These are phyloP conservation scores for Omphalotus guepiniiformis DNA, from an alignment of 768 basidiomycete species.

Conservation along the genomic window DNA sequence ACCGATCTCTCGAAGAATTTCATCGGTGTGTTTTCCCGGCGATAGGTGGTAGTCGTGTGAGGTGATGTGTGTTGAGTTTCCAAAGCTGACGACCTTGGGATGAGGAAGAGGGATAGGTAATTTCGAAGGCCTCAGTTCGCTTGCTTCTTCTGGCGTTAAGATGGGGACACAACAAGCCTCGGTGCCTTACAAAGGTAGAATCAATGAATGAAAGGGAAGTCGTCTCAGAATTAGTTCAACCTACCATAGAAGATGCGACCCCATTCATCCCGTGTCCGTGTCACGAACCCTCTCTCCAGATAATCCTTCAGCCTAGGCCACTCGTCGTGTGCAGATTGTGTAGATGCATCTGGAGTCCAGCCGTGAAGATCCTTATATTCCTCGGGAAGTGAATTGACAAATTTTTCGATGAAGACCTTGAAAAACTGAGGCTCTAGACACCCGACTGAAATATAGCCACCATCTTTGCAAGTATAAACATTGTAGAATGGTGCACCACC, in stretches of 20 bases:
- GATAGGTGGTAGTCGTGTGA: neutral
- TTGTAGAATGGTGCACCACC: slow-evolving; percentile 79
- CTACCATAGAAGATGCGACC: slow-evolving; percentile 59
- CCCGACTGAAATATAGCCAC: slow-evolving; percentile 71
- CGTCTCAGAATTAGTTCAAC: slow-evolving; percentile 11
- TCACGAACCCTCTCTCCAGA: slow-evolving; percentile 58
- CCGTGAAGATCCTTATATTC: slow-evolving; percentile 39
- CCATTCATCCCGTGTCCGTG: slow-evolving; percentile 66
- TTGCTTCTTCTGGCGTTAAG: slow-evolving; percentile 59
- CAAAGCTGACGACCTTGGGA: slow-evolving; percentile 39
- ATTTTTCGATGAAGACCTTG: slow-evolving; percentile 50
- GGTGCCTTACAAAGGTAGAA: slow-evolving; percentile 41
- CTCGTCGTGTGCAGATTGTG: slow-evolving; percentile 40
- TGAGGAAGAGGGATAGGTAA: slow-evolving; percentile 47
- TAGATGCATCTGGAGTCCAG: slow-evolving; percentile 51
- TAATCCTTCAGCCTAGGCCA: slow-evolving; percentile 60
- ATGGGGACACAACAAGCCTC: slow-evolving; percentile 75
- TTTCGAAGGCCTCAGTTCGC: slow-evolving; percentile 31
- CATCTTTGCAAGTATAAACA: slow-evolving; percentile 69
- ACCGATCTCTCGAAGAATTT: slow-evolving; percentile 5
- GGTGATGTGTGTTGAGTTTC: slow-evolving; percentile 3
- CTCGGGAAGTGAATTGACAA: slow-evolving; percentile 48
- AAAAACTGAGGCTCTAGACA: slow-evolving; percentile 77
- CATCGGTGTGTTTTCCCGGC: slow-evolving; percentile 3
- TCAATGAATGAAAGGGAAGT: neutral